These are phyloP conservation scores for Veloboletus limbatus DNA, from an alignment of 1,284 basidiomycete species.

Conservation along the genomic window DNA sequence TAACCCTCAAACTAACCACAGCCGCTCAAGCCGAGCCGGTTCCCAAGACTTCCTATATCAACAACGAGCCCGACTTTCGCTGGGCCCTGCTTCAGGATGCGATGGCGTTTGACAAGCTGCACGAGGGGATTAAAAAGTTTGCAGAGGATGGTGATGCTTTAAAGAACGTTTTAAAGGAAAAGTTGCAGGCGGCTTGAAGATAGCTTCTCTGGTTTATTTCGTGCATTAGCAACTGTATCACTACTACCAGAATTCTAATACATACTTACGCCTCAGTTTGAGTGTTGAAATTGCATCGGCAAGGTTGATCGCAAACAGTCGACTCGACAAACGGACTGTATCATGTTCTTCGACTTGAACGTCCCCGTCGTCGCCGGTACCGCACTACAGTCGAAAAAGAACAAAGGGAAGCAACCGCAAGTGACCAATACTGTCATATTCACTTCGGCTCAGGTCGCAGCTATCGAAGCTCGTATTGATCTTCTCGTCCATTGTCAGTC, in stretches of 20 bases:
- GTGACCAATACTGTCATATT: slow-evolving; percentile 29
- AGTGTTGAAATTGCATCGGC: too few species aligned
- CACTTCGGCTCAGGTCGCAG: slow-evolving; percentile 40
- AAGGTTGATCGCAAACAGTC: too few species aligned
- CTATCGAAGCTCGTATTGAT: slow-evolving; percentile 50
- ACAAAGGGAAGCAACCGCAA: slow-evolving; percentile 46
- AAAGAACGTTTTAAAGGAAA: too few species aligned
- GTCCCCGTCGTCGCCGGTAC: slow-evolving; percentile 40
- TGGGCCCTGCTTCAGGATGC: slow-evolving; percentile 88
- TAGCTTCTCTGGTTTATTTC: too few species aligned
- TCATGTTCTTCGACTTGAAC: slow-evolving; percentile 63
- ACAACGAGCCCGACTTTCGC: slow-evolving; percentile 95
- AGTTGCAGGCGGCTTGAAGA: too few species aligned
- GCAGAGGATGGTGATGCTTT: slow-evolving; percentile 94
- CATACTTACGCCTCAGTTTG: too few species aligned
- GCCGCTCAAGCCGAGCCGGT: too few species aligned
- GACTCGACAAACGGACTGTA: too few species aligned
- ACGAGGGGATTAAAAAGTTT: slow-evolving; percentile 97
- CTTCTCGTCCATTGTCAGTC: slow-evolving; percentile 51
- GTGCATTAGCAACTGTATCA: too few species aligned
- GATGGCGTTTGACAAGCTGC: slow-evolving; percentile 96
- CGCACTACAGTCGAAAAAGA: slow-evolving; percentile 41
- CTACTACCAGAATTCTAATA: too few species aligned
- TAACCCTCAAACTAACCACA: too few species aligned
- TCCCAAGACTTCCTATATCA: slow-evolving; percentile 64